Conservation (phyloP, 306 rosid genomes). For the Quercus variabilis region DNA sequence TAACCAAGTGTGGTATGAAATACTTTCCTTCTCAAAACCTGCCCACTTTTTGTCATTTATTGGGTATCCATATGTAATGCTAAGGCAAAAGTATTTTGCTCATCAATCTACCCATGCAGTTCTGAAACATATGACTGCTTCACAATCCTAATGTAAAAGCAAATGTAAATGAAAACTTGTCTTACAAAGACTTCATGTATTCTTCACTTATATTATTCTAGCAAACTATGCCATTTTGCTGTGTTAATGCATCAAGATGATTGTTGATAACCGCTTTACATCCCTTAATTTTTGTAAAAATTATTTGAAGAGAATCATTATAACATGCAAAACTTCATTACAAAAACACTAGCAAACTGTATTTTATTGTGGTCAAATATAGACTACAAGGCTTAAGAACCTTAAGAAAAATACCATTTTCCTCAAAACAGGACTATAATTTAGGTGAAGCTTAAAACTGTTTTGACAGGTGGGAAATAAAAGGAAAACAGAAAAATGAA, state of each 20-base stretch:
- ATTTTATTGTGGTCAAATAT: no score
- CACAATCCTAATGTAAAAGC: conserved; percentile 27
- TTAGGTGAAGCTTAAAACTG: no score
- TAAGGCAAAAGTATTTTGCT: conserved; percentile 82
- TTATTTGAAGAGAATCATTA: no score
- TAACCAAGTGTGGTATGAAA: conserved; percentile 86
- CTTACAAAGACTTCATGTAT: neutral
- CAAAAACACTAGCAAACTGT: no score
- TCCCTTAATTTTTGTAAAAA: no score
- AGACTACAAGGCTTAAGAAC: no score
- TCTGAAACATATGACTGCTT: conserved; percentile 44
- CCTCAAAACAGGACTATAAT: no score
- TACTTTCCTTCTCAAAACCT: conserved; percentile 88
- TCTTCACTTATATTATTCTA: neutral
- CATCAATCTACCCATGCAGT: conserved; percentile 68
- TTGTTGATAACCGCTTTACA: no score
- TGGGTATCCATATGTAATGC: conserved; percentile 78
- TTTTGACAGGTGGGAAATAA: no score
- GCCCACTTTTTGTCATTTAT: conserved; percentile 68
- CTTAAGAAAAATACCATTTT: no score
- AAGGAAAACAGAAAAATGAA: no score
- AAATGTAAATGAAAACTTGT: neutral
- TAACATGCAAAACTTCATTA: no score
- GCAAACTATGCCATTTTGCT: neutral
- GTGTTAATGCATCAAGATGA: neutral